These are phyloP conservation scores for Colletotrichum sp. DNA, from an alignment of 2,329 filamentous ascomycete species.

Conservation along the genomic window DNA sequence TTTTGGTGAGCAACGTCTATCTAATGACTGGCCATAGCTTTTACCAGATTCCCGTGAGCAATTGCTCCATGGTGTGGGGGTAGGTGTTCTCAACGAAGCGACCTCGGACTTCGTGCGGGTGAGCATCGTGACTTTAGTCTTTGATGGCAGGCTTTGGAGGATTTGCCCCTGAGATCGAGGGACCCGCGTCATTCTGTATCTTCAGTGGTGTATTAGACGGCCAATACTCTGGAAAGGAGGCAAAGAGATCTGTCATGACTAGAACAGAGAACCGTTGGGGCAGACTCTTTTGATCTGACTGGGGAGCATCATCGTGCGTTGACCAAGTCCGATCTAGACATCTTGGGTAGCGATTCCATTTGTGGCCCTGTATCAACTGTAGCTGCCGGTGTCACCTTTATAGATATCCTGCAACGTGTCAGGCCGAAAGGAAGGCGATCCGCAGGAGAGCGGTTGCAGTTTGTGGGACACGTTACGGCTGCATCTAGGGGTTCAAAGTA, in stretches of 20 bases:
- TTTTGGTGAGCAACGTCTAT: neutral
- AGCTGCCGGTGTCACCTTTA: neutral
- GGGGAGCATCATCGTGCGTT: neutral
- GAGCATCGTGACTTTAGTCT: accelerated
- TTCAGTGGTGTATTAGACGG: accelerated
- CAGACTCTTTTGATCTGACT: neutral
- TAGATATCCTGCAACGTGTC: neutral
- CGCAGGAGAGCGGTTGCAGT: neutral
- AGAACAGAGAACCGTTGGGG: neutral
- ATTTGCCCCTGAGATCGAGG: neutral
- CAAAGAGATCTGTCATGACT: neutral
- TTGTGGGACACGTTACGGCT: neutral
- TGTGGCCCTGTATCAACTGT: neutral
- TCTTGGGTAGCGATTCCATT: neutral
- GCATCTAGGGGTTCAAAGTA: neutral
- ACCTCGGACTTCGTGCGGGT: too few species aligned
- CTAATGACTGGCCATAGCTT: neutral
- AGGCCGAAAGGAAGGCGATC: neutral
- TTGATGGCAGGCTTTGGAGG: accelerated
- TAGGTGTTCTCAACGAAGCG: too few species aligned
- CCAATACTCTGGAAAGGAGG: neutral
- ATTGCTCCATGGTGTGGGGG: too few species aligned
- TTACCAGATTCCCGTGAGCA: too few species aligned
- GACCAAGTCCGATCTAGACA: neutral
- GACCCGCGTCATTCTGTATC: accelerated